Conservation (phyloP, 768 basidiomycete species). For the Xerocomellus intermedius region DNA sequence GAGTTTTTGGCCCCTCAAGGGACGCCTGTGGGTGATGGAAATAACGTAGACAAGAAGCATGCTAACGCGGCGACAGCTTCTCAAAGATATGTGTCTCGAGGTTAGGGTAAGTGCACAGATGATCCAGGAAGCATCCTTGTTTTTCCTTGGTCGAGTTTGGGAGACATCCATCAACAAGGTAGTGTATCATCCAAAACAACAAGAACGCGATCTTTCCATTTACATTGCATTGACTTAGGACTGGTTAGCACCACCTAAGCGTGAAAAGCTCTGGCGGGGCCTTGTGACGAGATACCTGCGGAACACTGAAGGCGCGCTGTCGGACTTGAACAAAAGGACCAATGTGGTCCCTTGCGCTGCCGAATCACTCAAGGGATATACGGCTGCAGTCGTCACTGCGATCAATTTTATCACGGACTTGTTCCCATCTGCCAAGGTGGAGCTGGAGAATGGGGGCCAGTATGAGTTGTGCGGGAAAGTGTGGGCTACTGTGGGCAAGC, state of each 20-base stretch:
- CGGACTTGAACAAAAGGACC: slow-evolving; percentile 6
- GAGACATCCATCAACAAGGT: slow-evolving; percentile 10
- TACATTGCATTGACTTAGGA: slow-evolving; percentile 11
- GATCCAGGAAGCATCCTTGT: slow-evolving; percentile 27
- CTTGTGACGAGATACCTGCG: slow-evolving; percentile 19
- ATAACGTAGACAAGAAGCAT: not conserved
- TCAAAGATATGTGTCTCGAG: slow-evolving; percentile 19
- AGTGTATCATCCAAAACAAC: not conserved
- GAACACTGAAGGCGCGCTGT: slow-evolving; percentile 22
- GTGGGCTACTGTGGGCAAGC: slow-evolving; percentile 18
- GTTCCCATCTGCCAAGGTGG: slow-evolving; percentile 17
- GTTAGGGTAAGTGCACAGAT: slow-evolving; percentile 16
- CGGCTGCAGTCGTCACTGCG: slow-evolving; percentile 15
- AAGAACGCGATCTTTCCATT: not conserved
- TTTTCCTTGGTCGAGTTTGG: slow-evolving; percentile 14
- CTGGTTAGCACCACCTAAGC: slow-evolving; percentile 21
- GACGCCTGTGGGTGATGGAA: slow-evolving; percentile 10
- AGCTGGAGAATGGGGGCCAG: slow-evolving; percentile 11
- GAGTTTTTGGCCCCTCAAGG: slow-evolving; percentile 17
- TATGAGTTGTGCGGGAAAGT: slow-evolving; percentile 23
- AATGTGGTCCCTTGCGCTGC: slow-evolving; percentile 11
- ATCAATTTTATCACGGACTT: slow-evolving; percentile 23
- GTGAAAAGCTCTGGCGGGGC: slow-evolving; percentile 21
- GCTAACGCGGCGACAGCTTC: slow-evolving; percentile 10
- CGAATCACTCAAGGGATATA: slow-evolving; percentile 16